A percentile compares a stretch with the other conserved stretches of the same genome.
Evolutionary conservation across 441 rosid genomes (phyloP).

Genomic region (Erysimum pusillum): DNA sequence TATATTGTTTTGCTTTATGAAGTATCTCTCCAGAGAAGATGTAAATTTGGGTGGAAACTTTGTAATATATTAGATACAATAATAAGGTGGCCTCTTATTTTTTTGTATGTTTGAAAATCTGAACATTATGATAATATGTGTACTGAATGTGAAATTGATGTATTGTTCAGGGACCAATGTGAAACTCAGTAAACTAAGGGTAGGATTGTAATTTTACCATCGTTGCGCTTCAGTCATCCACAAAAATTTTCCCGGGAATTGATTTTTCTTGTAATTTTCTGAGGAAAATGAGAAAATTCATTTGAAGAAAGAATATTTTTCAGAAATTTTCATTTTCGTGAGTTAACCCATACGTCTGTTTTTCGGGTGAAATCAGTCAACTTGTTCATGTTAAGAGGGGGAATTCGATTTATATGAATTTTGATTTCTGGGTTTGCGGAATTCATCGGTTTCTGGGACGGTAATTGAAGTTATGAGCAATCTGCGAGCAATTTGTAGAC

Average conservation of each 20-base stretch:
- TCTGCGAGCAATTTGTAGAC: conserved; percentile 72
- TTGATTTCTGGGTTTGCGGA: conserved; percentile 32
- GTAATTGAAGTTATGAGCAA: conserved; percentile 58
- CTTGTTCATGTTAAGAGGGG: background rate
- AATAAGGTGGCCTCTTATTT: conserved; percentile 15
- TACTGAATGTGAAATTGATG: background rate
- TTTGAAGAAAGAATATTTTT: conserved; percentile 2
- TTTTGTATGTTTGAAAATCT: background rate
- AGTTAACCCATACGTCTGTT: conserved; percentile 6
- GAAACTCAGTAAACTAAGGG: conserved; percentile 2
- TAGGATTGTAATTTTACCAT: background rate
- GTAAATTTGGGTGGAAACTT: conserved; percentile 41
- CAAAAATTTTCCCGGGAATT: conserved; percentile 40
- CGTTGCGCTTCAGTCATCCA: conserved; percentile 32
- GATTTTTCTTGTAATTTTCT: conserved; percentile 29
- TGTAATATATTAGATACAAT: conserved; percentile 37
- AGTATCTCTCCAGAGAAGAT: conserved; percentile 31
- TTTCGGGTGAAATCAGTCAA: background rate
- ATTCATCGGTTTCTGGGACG: conserved; percentile 7
- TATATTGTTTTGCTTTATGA: conserved; percentile 19
- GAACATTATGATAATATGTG: conserved; percentile 16
- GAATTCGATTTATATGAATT: conserved; percentile 41
- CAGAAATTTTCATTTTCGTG: conserved; percentile 6
- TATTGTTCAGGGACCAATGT: conserved; percentile 19
- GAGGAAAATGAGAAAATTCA: conserved; percentile 23